These are phyloP conservation scores for Mercurialis annua DNA, from an alignment of 345 rosid genomes.

Conservation along the genomic window DNA sequence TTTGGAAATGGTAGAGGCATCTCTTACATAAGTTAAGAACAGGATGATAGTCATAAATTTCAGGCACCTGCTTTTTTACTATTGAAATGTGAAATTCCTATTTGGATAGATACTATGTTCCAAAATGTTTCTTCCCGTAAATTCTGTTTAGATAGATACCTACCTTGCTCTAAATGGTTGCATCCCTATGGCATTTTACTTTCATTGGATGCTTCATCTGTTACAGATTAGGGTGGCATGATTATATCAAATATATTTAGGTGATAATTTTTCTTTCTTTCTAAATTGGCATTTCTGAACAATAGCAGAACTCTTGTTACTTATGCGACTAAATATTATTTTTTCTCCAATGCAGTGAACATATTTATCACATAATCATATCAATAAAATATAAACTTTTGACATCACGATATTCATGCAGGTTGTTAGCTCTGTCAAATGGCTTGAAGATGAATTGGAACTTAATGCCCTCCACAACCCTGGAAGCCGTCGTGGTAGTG, in stretches of 20 bases:
- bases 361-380: not conserved
- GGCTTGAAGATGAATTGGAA: conserved; percentile 99
- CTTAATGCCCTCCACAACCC: conserved; percentile 95
- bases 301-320: not conserved
- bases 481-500: conserved; percentile 85
- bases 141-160: not conserved
- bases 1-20: not conserved
- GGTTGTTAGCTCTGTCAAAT: conserved; percentile 98
- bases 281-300: conserved; percentile 5
- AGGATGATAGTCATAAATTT: not conserved
- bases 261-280: not conserved
- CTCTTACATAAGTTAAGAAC: not conserved
- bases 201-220: not conserved
- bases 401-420: conserved; percentile 26
- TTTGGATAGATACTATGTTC: not conserved
- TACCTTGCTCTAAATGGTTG: not conserved
- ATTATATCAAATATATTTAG: not conserved
- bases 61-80: not conserved
- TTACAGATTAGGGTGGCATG: not conserved
- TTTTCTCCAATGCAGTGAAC: not conserved
- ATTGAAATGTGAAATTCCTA: not conserved
- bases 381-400: not conserved
- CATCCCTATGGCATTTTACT: not conserved
- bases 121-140: not conserved
- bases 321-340: not conserved